Evolutionary conservation across 371 early-diverging fungal species (phyloP).

Genomic region (Rhizopus stolonifer): DNA sequence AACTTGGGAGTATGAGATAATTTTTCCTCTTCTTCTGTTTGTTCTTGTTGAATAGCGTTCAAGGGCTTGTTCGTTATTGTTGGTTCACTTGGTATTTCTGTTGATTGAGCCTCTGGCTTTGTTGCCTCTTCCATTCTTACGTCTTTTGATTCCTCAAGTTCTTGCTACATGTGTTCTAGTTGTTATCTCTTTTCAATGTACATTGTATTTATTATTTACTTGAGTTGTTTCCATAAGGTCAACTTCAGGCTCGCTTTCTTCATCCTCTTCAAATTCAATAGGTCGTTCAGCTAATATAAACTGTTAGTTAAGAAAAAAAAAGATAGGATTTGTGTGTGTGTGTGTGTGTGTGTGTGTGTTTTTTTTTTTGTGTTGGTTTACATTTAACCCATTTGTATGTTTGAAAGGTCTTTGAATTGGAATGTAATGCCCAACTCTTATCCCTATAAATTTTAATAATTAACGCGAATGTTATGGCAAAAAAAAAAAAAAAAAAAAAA

Average conservation of each 20-base stretch:
- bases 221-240: conserved; percentile 14
- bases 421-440: conserved; percentile 57
- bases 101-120: neutral
- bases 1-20: conserved; percentile 45
- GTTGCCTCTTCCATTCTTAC: neutral
- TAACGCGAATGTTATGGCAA: neutral
- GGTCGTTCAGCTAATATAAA: conserved; percentile 38
- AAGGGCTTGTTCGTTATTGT: neutral
- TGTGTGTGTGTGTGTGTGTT: too few relatives aligned
- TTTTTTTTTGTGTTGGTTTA: conserved; percentile 19
- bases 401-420: conserved; percentile 48
- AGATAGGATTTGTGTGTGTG: too few relatives aligned
- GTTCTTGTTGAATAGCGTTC: conserved; percentile 13
- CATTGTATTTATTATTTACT: too few relatives aligned
- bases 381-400: conserved; percentile 63
- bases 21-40: conserved; percentile 27
- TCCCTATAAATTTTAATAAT: conserved; percentile 42
- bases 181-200: too few relatives aligned
- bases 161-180: neutral
- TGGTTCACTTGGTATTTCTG: neutral
- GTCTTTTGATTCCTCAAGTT: neutral
- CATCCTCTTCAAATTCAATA: conserved; percentile 50
- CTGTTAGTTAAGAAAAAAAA: neutral
- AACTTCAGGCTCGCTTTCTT: conserved; percentile 25
- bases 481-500: conserved; percentile 7